Base-by-base conservation (phyloP, 1,284 basidiomycete species). In the Meripilus lineatus region DNA sequence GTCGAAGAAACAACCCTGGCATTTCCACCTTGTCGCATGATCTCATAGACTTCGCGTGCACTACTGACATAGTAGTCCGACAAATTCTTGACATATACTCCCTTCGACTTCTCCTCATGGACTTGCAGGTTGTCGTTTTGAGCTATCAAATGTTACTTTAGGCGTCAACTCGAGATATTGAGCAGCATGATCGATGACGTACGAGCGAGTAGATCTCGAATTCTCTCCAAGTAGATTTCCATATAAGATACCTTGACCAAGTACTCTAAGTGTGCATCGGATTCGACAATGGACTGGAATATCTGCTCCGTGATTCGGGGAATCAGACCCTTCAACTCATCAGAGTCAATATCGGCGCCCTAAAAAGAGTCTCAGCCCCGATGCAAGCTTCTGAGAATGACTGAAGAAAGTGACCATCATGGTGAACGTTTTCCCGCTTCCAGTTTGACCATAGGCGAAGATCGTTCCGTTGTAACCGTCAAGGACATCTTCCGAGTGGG, bases 181-280 rank as follows among this genome's bases (percentile, higher is more conserved):
- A 36, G 10, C 24, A 21, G 38, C 37, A 21, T 32, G n/a, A 20
- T 18, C 28, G 36, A 43, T 37, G 33, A 78, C 93, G 64, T 66
- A 97, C 94, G 96, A 47, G 93, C 89, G 45, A 99, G 77, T 48
- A 99, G 68, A 75, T 99, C 96, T 47, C 95, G 81, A 57, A 99
- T 94, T 53, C 86, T 82, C 69, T 99, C 96, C 62, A 99, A 80
- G 69, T 99, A 99, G 54, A 99, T 99, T 67, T 99, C 96, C 93
- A 99, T 97, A 67, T 99, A 99, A 28, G 93, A 97, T 44, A 99
- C 96, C 70, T 99, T 99, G 65, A 99, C 96, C 46, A 98, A 82
- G 65, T 99, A 99, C 66, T 99, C 96, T 50, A 99, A 74, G 63
- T 93, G 91, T 32, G 91, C 80, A 56, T 98, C 95, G 45, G 94